Evolutionary conservation across 306 rosid species (phyloP).

Genomic region (Clitoria ternatea): DNA sequence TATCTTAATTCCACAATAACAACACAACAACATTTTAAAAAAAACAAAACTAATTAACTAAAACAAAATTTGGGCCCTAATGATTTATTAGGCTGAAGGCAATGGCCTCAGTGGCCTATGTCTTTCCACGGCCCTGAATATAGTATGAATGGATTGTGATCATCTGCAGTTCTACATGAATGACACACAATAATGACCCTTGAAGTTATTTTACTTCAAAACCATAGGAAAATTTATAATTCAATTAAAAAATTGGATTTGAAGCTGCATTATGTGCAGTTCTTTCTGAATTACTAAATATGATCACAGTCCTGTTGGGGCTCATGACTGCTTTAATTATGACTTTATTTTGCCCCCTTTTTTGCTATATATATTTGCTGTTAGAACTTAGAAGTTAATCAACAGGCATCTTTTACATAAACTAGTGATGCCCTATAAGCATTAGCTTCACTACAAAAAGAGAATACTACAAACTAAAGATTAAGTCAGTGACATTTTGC

Average conservation of each 20-base stretch:
- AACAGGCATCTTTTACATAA: too few relatives aligned
- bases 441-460: neutral
- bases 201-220: neutral
- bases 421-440: neutral
- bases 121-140: too few relatives aligned
- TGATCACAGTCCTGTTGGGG: neutral
- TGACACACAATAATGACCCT: neutral
- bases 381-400: too few relatives aligned
- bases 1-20: too few relatives aligned
- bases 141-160: neutral
- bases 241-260: neutral
- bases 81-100: too few relatives aligned
- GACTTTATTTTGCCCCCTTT: neutral
- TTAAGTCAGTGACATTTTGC: conserved; percentile 12
- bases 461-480: neutral
- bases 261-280: neutral
- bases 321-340: neutral
- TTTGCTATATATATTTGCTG: neutral
- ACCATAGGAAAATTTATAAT: neutral
- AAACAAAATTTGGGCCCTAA: too few relatives aligned
- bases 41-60: too few relatives aligned
- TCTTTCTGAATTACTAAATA: neutral
- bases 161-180: neutral
- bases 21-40: too few relatives aligned
- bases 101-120: too few relatives aligned